A percentile compares a stretch with the other conserved stretches of the same genome.
These are phyloP conservation scores for Achaetomiella virescens DNA, from an alignment of 495 filamentous ascomycete genomes.

Conservation along the genomic window DNA sequence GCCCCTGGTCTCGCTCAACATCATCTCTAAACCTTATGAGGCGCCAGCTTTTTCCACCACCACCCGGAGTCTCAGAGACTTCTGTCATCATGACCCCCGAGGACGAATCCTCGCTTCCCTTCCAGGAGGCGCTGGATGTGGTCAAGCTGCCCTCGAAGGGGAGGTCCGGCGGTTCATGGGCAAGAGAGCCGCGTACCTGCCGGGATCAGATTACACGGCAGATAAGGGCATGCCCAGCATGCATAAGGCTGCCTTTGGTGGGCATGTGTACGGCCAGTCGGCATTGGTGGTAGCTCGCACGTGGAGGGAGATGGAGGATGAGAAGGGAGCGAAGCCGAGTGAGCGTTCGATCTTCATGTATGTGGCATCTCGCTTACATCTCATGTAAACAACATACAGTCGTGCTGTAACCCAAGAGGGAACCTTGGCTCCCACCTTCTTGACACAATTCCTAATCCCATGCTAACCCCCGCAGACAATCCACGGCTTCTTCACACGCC, in stretches of 20 bases:
- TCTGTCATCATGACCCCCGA: constrained; percentile 8
- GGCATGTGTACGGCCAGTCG: constrained; percentile 62
- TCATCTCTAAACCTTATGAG: too few species aligned
- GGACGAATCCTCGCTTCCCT: constrained; percentile 24
- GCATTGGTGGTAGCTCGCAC: constrained; percentile 55
- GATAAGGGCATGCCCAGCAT: constrained; percentile 9
- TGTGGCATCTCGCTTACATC: constrained; percentile 16
- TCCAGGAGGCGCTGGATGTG: constrained; percentile 36
- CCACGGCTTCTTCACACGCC: constrained; percentile 60
- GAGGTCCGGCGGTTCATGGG: constrained; percentile 34
- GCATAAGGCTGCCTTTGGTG: constrained; percentile 48
- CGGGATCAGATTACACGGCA: constrained; percentile 22
- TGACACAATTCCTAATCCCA: neutral
- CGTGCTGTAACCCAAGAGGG: too few species aligned
- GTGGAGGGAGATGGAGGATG: constrained; percentile 32
- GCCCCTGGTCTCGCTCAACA: too few species aligned
- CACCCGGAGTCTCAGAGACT: neutral
- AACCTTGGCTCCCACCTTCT: neutral
- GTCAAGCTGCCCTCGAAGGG: constrained; percentile 26
- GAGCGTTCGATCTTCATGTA: constrained; percentile 54
- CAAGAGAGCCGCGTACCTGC: constrained; percentile 29
- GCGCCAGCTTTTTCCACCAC: neutral
- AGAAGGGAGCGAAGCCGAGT: constrained; percentile 12
- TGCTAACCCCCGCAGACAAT: constrained; percentile 45
- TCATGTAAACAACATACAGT: too few species aligned